Percentiles rank a stretch among this genome's conserved stretches.
phyloP scores from a whole-genome alignment of 768 basidiomycete genomes.

The Tricholoma hemisulphureum region DNA sequence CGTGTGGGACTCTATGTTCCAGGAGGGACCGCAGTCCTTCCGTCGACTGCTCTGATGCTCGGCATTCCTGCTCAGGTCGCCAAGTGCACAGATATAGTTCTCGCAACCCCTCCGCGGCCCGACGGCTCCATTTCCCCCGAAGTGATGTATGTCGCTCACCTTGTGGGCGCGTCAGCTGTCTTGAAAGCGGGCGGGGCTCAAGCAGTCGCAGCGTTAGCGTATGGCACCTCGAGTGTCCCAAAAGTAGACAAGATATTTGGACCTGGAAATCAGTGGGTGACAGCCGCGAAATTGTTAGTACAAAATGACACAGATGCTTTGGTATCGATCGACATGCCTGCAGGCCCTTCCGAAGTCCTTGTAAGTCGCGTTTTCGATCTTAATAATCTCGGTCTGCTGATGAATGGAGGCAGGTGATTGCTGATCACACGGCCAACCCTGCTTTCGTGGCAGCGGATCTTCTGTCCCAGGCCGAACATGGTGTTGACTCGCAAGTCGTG shows the following conservation, averaged over 20 bases:
- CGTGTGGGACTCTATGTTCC: conserved; percentile 97
- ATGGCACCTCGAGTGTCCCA: conserved; percentile 91
- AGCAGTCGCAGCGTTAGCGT: conserved; percentile 93
- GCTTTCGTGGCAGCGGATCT: conserved; percentile 96
- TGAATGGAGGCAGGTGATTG: conserved; percentile 69
- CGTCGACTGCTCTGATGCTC: conserved; percentile 96
- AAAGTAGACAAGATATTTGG: conserved; percentile 99
- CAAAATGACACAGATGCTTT: conserved; percentile 97
- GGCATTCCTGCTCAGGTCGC: conserved; percentile 98
- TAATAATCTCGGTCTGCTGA: neutral
- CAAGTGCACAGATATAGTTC: conserved; percentile 85
- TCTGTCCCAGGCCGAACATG: conserved; percentile 97
- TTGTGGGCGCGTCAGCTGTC: conserved; percentile 87
- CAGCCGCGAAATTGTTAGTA: conserved; percentile 98
- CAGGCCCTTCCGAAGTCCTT: conserved; percentile 95
- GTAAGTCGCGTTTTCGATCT: conserved; percentile 47
- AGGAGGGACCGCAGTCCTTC: conserved; percentile 93
- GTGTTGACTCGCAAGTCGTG: conserved; percentile 97
- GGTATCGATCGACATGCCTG: conserved; percentile 98
- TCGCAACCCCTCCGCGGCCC: conserved; percentile 92
- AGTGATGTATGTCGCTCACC: conserved; percentile 92
- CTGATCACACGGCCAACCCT: conserved; percentile 82
- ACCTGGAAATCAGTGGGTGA: conserved; percentile 99
- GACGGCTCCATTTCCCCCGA: conserved; percentile 95
- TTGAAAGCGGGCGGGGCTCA: conserved; percentile 96